Evolutionary conservation across 352 stramenopile genomes (phyloP), one percentile per base, ranked within the genome.

Genomic region (Globisporangium sylvaticum): DNA sequence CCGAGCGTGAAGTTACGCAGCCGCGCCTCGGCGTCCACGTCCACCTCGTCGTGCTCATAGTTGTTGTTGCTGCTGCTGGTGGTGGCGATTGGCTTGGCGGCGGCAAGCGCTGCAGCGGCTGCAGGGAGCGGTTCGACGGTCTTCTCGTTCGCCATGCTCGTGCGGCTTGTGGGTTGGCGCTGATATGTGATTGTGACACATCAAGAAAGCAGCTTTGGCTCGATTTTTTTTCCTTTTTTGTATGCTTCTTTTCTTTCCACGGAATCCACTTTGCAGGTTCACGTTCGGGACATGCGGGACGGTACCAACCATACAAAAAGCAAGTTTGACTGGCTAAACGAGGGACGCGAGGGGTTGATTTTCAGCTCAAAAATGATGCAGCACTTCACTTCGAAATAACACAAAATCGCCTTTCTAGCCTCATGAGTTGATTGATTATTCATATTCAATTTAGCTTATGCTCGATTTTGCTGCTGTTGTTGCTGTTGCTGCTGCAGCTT

Each of bases 21-120:
- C 48, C 75, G 78, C 72, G 64, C 64, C 71, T 88, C 61, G 22
- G 71, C 76, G 63, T 87, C 83, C 67, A 76, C 65, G 56, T 88
- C 78, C 29, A 80, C 72, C 22, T 84, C 66, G 25, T 67, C 58
- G 4, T 72, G 39, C 37, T 62, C 59, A 56, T 72, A 65, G 50
- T 50, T 64, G 48, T 52, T 62, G 20, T 59, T 69, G 60, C 62
- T 54, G 52, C 24, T 61, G 44, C 39, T 44, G n/a, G 24, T 54
- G 22, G 20, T 63, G 27, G 18, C 7, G 4, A 9, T 27, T 8
- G 58, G 22, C 22, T 20, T 18, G 18, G 27, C 6, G 42, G 39
- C 1, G 4, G 42, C 14, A 4, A 18, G 25, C 15, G 22, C 34
- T 4, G n/a, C n/a, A n/a, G n/a, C n/a, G 22, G 64, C 14, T 18